Evolutionary conservation across 345 rosid species (phyloP), one percentile per base, ranked within the genome.

Genomic region (Psidium friedrichsthalianum): DNA sequence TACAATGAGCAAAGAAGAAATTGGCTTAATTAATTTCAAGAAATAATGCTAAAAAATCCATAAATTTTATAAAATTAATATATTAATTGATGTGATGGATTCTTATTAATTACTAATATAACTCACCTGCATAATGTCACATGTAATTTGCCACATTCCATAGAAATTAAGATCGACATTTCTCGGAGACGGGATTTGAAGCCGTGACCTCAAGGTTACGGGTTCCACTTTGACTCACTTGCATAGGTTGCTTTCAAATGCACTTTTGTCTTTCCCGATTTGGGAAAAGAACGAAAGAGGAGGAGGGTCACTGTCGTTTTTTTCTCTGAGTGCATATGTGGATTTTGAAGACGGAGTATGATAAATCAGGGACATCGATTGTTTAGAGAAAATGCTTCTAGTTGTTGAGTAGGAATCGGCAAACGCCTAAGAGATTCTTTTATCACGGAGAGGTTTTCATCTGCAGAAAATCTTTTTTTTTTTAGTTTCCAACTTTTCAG

Each of bases 211-310:
- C 3, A 36, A 36, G 36, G 36, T 36, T 36, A 36, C 36, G 36
- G 53, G 88, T 86, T 84, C 90, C 90, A 83, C 87, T 74, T 84
- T 80, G 88, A 86, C 88, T 87, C 82, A 76, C 84, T 86, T 52
- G 74, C 84, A 78, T n/a, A 53, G 87, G 89, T 27, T 78, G 61
- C 59, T 56, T 51, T 52, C 40, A 40, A 47, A 44, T 69, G 5
- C 11, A 47, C 5, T 69, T 9, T 57, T 27, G 64, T 36, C 49
- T 42, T 56, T 59, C 69, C 64, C 22, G 54, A 84, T 27, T 11
- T 57, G 80, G 80, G 20, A 69, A 69, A 69, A 42, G 80, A 69
- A 36, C 80, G 2, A 69, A 1, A 44, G 80, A 69, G 80, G 25
- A 69, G 20, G 47, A 42, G 80, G 78, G 80, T 69, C 47, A 1